Evolutionary conservation across 2,329 filamentous ascomycete genomes (phyloP).

Genomic region (Epichloe baconii): DNA sequence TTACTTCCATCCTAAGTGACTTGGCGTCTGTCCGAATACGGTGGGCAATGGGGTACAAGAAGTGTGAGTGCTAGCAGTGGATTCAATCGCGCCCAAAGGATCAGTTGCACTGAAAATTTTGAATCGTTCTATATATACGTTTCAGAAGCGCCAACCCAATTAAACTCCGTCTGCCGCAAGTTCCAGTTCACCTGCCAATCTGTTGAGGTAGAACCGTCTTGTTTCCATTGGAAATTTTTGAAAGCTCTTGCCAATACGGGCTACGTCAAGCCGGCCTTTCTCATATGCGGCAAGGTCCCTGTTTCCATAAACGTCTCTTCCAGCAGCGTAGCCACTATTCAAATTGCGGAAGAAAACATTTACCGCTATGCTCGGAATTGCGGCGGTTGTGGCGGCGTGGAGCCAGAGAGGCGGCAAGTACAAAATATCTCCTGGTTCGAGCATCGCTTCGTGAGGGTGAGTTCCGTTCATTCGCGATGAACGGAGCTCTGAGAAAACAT

Average conservation of each 20-base stretch:
- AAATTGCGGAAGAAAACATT: slow-evolving; percentile 80
- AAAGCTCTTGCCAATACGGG: slow-evolving; percentile 52
- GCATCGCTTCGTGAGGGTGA: slow-evolving; percentile 51
- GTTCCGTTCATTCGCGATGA: slow-evolving; percentile 30
- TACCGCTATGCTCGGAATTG: slow-evolving; percentile 58
- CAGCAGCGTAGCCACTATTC: slow-evolving; percentile 52
- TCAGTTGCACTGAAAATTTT: too few relatives aligned
- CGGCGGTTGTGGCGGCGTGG: slow-evolving; percentile 54
- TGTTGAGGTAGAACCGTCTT: slow-evolving; percentile 60
- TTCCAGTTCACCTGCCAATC: slow-evolving; percentile 55
- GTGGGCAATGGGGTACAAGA: too few relatives aligned
- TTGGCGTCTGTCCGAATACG: too few relatives aligned
- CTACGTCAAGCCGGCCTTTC: slow-evolving; percentile 60
- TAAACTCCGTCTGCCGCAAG: slow-evolving; percentile 10
- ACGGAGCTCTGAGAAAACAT: slow-evolving; percentile 47
- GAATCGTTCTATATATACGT: not conserved
- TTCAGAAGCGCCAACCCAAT: slow-evolving; percentile 10
- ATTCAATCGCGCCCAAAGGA: too few relatives aligned
- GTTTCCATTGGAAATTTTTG: slow-evolving; percentile 51
- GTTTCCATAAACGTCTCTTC: slow-evolving; percentile 80
- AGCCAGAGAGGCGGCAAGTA: slow-evolving; percentile 77
- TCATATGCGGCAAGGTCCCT: slow-evolving; percentile 76
- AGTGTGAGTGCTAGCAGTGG: too few relatives aligned
- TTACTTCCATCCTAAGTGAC: too few relatives aligned
- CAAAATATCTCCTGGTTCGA: slow-evolving; percentile 62